phyloP scores from a whole-genome alignment of 2,329 filamentous ascomycete genomes.

The Aspergillus sergii region DNA sequence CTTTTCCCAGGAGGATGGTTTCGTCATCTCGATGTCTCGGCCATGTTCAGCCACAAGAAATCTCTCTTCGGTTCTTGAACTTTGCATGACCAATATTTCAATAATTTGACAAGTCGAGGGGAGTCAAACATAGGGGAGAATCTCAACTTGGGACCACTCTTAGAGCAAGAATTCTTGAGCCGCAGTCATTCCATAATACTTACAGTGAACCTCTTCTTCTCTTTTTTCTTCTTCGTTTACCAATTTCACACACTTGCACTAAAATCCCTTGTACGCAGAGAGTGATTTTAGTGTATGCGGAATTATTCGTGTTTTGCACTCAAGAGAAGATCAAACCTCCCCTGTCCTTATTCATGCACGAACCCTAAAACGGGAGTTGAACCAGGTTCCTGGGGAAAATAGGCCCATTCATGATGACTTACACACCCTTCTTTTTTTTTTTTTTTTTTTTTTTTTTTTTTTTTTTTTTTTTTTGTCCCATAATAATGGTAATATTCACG shows the following conservation, averaged over 20 bases:
- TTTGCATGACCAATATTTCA: no score
- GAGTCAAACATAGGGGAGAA: no score
- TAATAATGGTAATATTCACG: background rate
- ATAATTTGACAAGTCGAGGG: no score
- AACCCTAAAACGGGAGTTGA: background rate
- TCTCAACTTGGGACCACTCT: no score
- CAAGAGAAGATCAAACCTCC: background rate
- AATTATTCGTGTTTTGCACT: background rate
- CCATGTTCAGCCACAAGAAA: background rate
- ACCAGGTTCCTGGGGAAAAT: background rate
- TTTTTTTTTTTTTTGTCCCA: background rate
- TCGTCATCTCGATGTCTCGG: background rate
- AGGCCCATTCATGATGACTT: background rate
- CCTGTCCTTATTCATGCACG: background rate
- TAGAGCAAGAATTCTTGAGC: no score
- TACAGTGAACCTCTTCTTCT: no score
- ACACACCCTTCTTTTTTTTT: no score
- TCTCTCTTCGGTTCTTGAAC: no score
- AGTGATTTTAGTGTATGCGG: background rate
- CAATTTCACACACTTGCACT: background rate
- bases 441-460: no score
- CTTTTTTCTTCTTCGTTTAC: no score
- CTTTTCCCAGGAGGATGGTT: background rate
- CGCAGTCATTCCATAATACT: no score
- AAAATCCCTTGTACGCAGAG: background rate